A percentile compares a stretch with the other conserved stretches of the same genome.
Conservation (phyloP, 2,329 filamentous ascomycete species). For the Boeremia exigua region DNA sequence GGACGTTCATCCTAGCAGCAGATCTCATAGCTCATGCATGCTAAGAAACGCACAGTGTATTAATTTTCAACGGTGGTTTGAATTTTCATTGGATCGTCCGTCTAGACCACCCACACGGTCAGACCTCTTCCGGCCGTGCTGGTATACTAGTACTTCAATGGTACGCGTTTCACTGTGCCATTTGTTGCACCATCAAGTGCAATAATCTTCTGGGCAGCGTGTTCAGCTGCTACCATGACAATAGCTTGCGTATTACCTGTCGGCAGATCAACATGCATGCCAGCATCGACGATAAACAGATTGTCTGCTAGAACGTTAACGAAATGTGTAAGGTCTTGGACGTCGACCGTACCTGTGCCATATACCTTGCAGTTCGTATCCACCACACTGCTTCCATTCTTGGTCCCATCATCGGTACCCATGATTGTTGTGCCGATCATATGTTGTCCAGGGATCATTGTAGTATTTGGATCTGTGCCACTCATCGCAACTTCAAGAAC, state of each 20-base stretch:
- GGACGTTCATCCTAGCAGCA: too few species aligned
- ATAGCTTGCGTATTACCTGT: constrained; percentile 70
- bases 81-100: too few species aligned
- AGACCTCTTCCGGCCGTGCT: not conserved
- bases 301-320: constrained; percentile 19
- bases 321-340: not conserved
- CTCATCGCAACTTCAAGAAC: constrained; percentile 35
- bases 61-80: too few species aligned
- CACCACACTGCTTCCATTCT: constrained; percentile 63
- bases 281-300: constrained; percentile 64
- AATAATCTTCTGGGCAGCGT: constrained; percentile 59
- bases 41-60: too few species aligned
- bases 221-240: constrained; percentile 67
- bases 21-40: too few species aligned
- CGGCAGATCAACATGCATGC: constrained; percentile 70
- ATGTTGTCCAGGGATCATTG: constrained; percentile 32
- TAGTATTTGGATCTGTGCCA: not conserved
- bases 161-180: not conserved
- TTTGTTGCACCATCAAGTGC: constrained; percentile 16
- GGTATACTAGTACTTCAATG: not conserved
- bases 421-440: constrained; percentile 52
- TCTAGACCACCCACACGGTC: too few species aligned
- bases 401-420: constrained; percentile 56
- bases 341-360: constrained; percentile 27
- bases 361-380: constrained; percentile 69